Evolutionary conservation across 108 stramenopile genomes (phyloP), one percentile per base, ranked within the genome.

Genomic region (Skeletonema potamos): DNA sequence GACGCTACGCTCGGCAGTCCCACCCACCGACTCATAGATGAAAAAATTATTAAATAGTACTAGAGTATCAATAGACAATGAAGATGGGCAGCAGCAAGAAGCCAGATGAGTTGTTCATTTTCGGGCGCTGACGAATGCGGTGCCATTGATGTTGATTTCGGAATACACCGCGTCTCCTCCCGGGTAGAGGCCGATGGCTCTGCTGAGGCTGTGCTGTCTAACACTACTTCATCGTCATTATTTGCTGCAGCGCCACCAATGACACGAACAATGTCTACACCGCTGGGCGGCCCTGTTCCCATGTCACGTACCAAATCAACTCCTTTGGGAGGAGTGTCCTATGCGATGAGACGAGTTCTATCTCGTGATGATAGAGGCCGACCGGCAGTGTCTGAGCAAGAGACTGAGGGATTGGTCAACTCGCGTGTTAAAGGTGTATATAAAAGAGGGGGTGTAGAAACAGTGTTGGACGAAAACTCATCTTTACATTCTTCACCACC

Each of bases 321-420:
- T n/a, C n/a, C n/a, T n/a, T n/a, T n/a, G n/a, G n/a, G n/a, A n/a
- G n/a, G n/a, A n/a, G n/a, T n/a, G n/a, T n/a, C n/a, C n/a, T n/a
- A n/a, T 8, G 54, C 54, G 8, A 54, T 54, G 54, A 20, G 8
- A 6, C 7, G 58, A 34, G 58, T 59, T 0, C 5, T 59, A 30
- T 59, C 58, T 34, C 58, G 58, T 33, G 58, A 59, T 33, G 58
- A 59, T n/a, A 30, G 58, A 33, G 36, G 58, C 27, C 3, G 34
- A 13, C 34, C 39, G 8, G 8, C 1, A 18, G 7, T 51, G 8
- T 44, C 43, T 0, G 30, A 34, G 11, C 58, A 30, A 34, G 58
- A 59, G 18, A 6, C 58, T 0, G 58, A 59, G 30, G 28, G 58
- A 20, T 34, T 59, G 30, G 58, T 33, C 48, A 15, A 13, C 64